Conservation (phyloP, 495 filamentous ascomycete genomes). For the Tuber melanosporum region DNA sequence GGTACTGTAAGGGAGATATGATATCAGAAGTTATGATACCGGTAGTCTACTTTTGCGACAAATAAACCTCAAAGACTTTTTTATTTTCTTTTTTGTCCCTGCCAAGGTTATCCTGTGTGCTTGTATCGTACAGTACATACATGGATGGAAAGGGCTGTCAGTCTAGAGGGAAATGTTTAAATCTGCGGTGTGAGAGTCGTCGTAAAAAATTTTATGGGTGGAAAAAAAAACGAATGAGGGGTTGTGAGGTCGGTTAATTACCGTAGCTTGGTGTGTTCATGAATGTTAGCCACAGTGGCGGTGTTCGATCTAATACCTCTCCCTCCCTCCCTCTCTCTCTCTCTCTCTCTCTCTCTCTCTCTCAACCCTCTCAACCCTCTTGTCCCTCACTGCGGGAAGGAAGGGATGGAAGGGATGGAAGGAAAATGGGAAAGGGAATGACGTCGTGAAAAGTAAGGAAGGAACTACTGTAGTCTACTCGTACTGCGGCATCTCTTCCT, state of each 20-base stretch:
- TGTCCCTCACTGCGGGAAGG: not conserved
- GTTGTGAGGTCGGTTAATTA: too few relatives aligned
- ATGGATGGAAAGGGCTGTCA: not conserved
- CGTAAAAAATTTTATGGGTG: not conserved
- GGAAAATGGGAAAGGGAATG: not conserved
- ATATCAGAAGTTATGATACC: too few relatives aligned
- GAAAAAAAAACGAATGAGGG: too few relatives aligned
- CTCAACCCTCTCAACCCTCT: not conserved
- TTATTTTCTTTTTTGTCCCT: not conserved
- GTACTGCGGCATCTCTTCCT: not conserved
- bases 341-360: not conserved
- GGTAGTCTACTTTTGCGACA: too few relatives aligned
- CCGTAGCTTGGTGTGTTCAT: too few relatives aligned
- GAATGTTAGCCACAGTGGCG: constrained; percentile 1
- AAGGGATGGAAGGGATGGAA: not conserved
- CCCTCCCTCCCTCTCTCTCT: not conserved
- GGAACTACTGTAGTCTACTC: not conserved
- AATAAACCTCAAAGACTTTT: too few relatives aligned
- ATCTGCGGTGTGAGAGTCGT: too few relatives aligned
- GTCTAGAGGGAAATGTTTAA: not conserved
- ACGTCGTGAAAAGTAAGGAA: constrained; percentile 15
- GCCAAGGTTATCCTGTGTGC: too few relatives aligned
- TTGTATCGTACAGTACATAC: too few relatives aligned
- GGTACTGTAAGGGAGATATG: too few relatives aligned
- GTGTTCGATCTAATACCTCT: not conserved